Evolutionary conservation across 257 asterid species (phyloP), one percentile per base, ranked within the genome.

Genomic region (Parsonsia alboflavescens): DNA sequence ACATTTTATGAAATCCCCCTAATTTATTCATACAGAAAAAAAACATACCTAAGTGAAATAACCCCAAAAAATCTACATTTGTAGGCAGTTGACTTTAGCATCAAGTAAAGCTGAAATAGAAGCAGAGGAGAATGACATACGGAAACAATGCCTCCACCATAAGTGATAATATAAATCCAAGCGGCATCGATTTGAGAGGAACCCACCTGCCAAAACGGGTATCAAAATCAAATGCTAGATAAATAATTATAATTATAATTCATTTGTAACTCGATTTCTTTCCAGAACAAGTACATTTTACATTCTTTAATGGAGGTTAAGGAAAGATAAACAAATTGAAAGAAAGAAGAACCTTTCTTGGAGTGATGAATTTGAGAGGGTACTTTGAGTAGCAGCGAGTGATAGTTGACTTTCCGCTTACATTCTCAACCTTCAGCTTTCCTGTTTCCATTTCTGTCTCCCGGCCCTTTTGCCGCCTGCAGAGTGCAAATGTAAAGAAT

Each of bases 121-220:
- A 41, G 24, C 11, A 64, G 63, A 44, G 52, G 54, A 33, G 42
- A 59, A 17, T 44, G 42, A 68, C 81, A 28, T 85, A 89, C 97
- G 77, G 98, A 92, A 36, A 95, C 99, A 80, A 95, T 83, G 79
- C 98, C 99, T 68, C 99, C 99, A 70, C 99, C 99, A 65, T 92
- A 92, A 57, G 93, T 90, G 79, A 90, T 82, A 61, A 88, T 82
- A 87, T 95, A 95, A 85, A 95, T 90, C 99, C 99, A 90, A 62
- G 90, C 97, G 66, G 91, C 98, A 72, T 92, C 98, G 21, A 88
- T 82, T 75, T 80, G 83, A 57, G 95, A 88, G 54, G 92, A 75
- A 21, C 93, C 96, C 82, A 88, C 96, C 99, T 90, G 66, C 61
- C 33, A 79, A 80, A 71, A 42, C 24, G 16, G 41, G 46, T 30